Evolutionary conservation across 108 stramenopile genomes (phyloP).

Genomic region (Discostella pseudostelligera): DNA sequence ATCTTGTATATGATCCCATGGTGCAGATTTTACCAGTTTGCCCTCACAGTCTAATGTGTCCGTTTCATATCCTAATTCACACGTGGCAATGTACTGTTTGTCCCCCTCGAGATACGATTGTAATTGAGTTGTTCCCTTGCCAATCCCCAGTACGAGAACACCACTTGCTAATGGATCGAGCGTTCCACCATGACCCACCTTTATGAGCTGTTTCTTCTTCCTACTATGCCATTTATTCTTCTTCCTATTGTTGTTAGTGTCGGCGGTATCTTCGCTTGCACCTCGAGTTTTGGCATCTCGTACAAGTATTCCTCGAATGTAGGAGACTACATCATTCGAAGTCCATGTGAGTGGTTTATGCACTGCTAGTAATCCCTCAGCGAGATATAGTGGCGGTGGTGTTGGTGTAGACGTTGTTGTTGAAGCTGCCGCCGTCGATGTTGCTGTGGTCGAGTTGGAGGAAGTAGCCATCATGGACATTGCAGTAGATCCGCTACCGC

Average conservation of each 20-base stretch:
- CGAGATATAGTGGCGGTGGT: conserved; percentile 53
- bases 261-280: conserved; percentile 15
- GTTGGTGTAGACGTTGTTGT: background rate
- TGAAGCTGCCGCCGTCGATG: background rate
- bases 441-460: background rate
- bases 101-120: conserved; percentile 75
- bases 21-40: conserved; percentile 47
- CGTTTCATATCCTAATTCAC: conserved; percentile 77
- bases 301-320: conserved; percentile 71
- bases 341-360: conserved; percentile 92
- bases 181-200: conserved; percentile 95
- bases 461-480: background rate
- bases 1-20: conserved; percentile 63
- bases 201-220: conserved; percentile 47
- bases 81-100: conserved; percentile 77
- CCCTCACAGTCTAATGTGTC: conserved; percentile 88
- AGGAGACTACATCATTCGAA: conserved; percentile 82
- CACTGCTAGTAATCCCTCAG: conserved; percentile 84
- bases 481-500: background rate
- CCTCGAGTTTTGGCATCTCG: conserved; percentile 66
- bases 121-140: conserved; percentile 79
- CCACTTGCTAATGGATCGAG: conserved; percentile 95
- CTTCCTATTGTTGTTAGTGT: conserved; percentile 19
- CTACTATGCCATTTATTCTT: conserved; percentile 11
- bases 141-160: conserved; percentile 91